Percentiles rank a stretch among this genome's conserved stretches.
phyloP scores from a whole-genome alignment of 345 rosid genomes.

The Syzygium oleosum region DNA sequence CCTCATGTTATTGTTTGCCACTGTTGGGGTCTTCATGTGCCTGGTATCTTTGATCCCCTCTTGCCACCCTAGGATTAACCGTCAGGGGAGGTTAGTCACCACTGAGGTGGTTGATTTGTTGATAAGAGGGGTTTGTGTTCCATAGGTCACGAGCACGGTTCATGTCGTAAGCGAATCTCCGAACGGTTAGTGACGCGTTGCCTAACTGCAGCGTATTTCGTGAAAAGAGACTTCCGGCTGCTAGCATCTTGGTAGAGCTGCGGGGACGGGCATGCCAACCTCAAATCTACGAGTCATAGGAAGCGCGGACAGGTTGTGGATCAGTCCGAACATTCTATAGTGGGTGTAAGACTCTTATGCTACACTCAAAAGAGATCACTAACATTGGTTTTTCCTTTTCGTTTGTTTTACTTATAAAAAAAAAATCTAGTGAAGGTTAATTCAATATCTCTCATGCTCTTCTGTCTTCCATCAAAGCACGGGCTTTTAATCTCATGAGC shows the following conservation, averaged over 20 bases:
- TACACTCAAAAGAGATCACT: background rate
- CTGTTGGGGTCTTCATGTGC: background rate
- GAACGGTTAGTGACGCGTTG: rapidly evolving
- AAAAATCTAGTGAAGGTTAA: rapidly evolving
- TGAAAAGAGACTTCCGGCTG: background rate
- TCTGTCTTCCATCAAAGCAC: background rate
- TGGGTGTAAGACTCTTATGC: background rate
- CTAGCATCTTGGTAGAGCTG: too few species aligned
- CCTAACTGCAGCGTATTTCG: background rate
- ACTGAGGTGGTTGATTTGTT: background rate
- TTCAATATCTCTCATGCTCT: background rate
- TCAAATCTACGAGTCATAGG: background rate
- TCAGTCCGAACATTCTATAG: background rate
- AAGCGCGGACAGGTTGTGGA: rapidly evolving
- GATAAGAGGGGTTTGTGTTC: background rate
- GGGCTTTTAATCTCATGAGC: background rate
- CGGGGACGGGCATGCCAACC: rapidly evolving
- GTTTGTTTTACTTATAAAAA: background rate
- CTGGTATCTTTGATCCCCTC: background rate
- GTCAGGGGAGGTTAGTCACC: background rate
- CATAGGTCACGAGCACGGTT: background rate
- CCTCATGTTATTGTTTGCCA: background rate
- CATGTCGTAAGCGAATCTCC: background rate
- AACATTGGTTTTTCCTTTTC: background rate
- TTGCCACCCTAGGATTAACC: background rate